Conservation (phyloP, 805 yeast species). For the Spathaspora girioi region DNA sequence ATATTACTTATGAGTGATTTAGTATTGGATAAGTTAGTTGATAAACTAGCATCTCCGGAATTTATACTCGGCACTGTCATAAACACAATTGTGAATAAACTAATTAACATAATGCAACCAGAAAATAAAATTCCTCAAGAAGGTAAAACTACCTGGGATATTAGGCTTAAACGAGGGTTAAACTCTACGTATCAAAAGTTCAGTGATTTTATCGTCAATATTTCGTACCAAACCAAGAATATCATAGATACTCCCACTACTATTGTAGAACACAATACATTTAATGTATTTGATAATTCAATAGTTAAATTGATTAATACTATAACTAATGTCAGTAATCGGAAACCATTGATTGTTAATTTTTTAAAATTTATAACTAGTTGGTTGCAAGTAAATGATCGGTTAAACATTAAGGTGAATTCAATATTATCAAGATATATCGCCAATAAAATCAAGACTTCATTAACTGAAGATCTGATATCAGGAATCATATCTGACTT, state of each 20-base stretch:
- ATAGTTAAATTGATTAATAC: slow-evolving; percentile 9
- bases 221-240: neutral
- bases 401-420: slow-evolving; percentile 5
- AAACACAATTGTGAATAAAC: neutral
- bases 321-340: slow-evolving; percentile 8
- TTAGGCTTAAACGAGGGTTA: neutral
- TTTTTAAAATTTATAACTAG: slow-evolving; percentile 2
- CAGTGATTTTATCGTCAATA: neutral
- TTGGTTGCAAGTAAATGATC: slow-evolving; percentile 2
- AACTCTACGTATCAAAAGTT: neutral
- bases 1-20: slow-evolving; percentile 25
- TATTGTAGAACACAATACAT: neutral
- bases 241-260: neutral
- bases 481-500: slow-evolving; percentile 3
- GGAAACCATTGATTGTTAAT: slow-evolving; percentile 11
- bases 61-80: slow-evolving; percentile 16
- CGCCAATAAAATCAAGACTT: neutral
- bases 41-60: slow-evolving; percentile 20
- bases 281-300: slow-evolving; percentile 9
- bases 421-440: slow-evolving; percentile 2
- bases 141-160: no score
- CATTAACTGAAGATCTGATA: neutral
- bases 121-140: neutral
- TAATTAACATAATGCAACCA: neutral
- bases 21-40: slow-evolving; percentile 20